phyloP scores from a whole-genome alignment of 1,284 basidiomycete genomes.

The Waitea zeae region DNA sequence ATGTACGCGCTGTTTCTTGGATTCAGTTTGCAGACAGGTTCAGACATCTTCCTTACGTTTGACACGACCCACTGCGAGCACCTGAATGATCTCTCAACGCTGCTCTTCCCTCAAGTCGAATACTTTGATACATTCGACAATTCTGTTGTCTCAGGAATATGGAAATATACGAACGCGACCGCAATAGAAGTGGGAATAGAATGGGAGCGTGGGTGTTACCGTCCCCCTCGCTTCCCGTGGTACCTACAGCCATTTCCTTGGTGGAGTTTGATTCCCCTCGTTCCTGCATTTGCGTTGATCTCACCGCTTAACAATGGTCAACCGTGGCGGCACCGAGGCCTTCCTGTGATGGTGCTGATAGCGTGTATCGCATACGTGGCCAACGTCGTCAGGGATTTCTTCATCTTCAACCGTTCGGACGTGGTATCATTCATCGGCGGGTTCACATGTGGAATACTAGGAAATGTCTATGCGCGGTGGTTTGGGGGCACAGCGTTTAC shows the following conservation, averaged over 20 bases:
- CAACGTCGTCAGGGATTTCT: constrained; percentile 68
- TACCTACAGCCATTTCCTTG: constrained; percentile 62
- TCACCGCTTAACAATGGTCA: constrained; percentile 67
- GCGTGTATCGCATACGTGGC: constrained; percentile 65
- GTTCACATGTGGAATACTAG: constrained; percentile 68
- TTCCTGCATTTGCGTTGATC: constrained; percentile 65
- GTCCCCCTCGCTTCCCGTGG: constrained; percentile 51
- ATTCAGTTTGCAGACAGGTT: constrained; percentile 79
- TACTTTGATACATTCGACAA: constrained; percentile 24
- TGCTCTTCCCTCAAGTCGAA: constrained; percentile 6
- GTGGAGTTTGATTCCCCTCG: constrained; percentile 65
- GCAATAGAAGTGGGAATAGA: constrained; percentile 17
- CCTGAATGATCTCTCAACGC: constrained; percentile 32
- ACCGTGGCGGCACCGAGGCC: constrained; percentile 50
- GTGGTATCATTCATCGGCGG: constrained; percentile 77
- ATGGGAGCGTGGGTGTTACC: constrained; percentile 51
- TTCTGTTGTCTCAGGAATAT: constrained; percentile 45
- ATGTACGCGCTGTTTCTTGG: constrained; percentile 79
- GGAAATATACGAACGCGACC: constrained; percentile 53
- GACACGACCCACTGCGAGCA: constrained; percentile 42
- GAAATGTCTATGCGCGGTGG: constrained; percentile 70
- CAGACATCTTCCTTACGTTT: constrained; percentile 69
- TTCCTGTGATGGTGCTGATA: constrained; percentile 75
- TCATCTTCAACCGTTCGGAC: constrained; percentile 75
- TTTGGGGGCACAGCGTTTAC: constrained; percentile 86